These are phyloP conservation scores for Pyrenochaeta sp. DNA, from an alignment of 2,329 filamentous ascomycete genomes.

Conservation along the genomic window DNA sequence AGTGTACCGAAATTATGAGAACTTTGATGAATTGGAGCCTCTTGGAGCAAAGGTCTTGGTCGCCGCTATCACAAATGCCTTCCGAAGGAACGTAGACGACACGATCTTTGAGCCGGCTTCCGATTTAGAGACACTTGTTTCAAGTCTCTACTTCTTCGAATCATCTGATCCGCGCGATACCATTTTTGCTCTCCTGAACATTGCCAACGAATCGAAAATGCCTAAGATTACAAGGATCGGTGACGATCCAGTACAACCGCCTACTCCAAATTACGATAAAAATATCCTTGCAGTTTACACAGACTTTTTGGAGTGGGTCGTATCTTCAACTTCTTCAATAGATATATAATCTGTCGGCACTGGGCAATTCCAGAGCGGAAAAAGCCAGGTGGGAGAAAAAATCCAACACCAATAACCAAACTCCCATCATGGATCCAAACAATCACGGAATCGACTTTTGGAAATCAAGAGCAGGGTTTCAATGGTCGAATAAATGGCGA, in stretches of 20 bases:
- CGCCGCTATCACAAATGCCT: slow-evolving; percentile 18
- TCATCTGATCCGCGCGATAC: slow-evolving; percentile 35
- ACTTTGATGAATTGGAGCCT: slow-evolving; percentile 1
- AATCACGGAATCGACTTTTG: neutral
- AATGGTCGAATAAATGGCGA: neutral
- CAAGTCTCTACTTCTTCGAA: slow-evolving; percentile 25
- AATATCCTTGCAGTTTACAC: neutral
- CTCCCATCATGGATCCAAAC: neutral
- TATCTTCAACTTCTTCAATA: neutral
- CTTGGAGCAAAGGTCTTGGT: slow-evolving; percentile 20
- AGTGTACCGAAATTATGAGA: too few species aligned
- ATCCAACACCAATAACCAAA: neutral
- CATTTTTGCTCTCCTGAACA: slow-evolving; percentile 28
- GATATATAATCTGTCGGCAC: neutral
- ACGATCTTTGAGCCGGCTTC: slow-evolving; percentile 1
- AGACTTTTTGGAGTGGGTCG: neutral
- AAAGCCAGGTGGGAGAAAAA: neutral
- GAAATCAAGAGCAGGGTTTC: neutral
- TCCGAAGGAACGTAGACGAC: neutral
- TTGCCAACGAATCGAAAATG: slow-evolving; percentile 9
- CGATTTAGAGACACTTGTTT: slow-evolving; percentile 30
- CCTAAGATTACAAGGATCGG: neutral
- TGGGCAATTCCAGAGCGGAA: neutral
- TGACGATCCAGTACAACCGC: too few species aligned
- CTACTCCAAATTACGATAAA: neutral